Evolutionary conservation across 83 land plant species (phyloP).

Genomic region (Larix sibirica): DNA sequence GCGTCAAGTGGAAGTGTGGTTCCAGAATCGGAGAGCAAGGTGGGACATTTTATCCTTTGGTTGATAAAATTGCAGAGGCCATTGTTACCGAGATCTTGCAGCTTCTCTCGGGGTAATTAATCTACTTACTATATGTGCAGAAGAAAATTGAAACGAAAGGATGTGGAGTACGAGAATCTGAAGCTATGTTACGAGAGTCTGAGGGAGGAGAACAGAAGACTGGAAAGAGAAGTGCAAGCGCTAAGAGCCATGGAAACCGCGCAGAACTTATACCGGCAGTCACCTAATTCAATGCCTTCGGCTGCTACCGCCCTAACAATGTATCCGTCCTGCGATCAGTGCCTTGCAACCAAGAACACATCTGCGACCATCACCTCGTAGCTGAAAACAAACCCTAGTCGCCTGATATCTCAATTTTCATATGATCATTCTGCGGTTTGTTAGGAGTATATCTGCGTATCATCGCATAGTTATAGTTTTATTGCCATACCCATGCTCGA

Average conservation of each 20-base stretch:
- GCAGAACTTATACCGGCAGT: neutral
- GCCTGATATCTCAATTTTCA: neutral
- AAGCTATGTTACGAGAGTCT: slow-evolving; percentile 28
- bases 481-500: no score
- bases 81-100: no score
- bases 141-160: slow-evolving; percentile 32
- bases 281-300: slow-evolving; percentile 22
- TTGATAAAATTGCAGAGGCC: no score
- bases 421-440: no score
- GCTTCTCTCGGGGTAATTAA: no score
- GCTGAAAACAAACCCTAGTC: no score
- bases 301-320: slow-evolving; percentile 30
- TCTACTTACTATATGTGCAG: neutral
- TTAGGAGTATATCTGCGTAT: no score
- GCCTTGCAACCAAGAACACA: neutral
- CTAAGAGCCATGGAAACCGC: slow-evolving; percentile 25
- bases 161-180: slow-evolving; percentile 32
- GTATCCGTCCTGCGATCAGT: slow-evolving; percentile 30
- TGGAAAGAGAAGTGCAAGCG: slow-evolving; percentile 33
- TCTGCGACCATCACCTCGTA: no score
- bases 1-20: no score
- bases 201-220: slow-evolving; percentile 31
- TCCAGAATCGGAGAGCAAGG: no score
- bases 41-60: neutral
- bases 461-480: no score